Evolutionary conservation across 495 filamentous ascomycete species (phyloP).

Genomic region (Lasiosphaeria miniovina): DNA sequence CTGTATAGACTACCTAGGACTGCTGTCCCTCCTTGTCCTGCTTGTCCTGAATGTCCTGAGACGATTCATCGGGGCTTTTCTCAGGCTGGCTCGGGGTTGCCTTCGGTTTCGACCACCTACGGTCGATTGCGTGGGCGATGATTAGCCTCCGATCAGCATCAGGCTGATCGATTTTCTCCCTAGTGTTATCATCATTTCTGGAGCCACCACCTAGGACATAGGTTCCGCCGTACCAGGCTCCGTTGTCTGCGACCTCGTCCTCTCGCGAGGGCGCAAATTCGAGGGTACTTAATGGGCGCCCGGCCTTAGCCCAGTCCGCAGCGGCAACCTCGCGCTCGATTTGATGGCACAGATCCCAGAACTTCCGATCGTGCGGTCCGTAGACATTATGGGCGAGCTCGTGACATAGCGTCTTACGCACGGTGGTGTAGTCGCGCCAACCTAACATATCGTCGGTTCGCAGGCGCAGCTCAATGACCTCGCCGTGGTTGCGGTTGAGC

Average conservation of each 20-base stretch:
- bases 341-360: constrained; percentile 81
- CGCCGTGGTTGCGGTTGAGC: constrained; percentile 81
- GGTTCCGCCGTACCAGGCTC: constrained; percentile 83
- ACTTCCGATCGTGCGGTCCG: constrained; percentile 75
- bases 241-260: constrained; percentile 67
- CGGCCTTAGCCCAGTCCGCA: constrained; percentile 71
- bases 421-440: constrained; percentile 85
- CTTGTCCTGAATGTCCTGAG: too few species aligned
- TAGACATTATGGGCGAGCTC: constrained; percentile 92
- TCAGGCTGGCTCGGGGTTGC: too few species aligned
- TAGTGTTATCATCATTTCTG: constrained; percentile 9
- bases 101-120: too few species aligned
- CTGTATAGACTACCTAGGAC: too few species aligned
- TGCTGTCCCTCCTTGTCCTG: too few species aligned
- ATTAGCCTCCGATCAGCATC: constrained; percentile 57
- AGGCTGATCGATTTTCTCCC: too few species aligned
- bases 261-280: constrained; percentile 58
- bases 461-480: constrained; percentile 87
- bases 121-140: constrained; percentile 56
- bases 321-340: constrained; percentile 84
- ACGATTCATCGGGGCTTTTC: too few species aligned
- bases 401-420: constrained; percentile 89
- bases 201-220: constrained; percentile 70
- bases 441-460: constrained; percentile 93
- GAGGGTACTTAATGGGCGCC: constrained; percentile 58